A percentile compares a stretch with the other conserved stretches of the same genome.
These are phyloP conservation scores for Xylaria curta DNA, from an alignment of 495 filamentous ascomycete genomes.

Conservation along the genomic window DNA sequence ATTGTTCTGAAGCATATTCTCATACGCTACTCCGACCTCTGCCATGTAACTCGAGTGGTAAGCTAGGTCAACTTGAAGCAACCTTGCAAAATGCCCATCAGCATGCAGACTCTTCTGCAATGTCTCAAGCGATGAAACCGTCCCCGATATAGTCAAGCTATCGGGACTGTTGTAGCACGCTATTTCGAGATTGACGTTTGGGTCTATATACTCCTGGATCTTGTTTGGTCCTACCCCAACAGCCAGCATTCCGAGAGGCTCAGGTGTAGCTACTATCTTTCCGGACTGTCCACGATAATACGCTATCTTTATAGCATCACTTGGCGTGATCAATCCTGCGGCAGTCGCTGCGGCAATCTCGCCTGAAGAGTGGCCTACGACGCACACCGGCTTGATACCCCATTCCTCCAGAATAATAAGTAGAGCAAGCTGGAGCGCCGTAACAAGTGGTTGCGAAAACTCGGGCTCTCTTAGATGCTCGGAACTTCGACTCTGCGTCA, in stretches of 20 bases:
- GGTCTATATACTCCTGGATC: slow-evolving; percentile 40
- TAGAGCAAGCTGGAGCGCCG: slow-evolving; percentile 15
- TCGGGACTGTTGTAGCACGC: slow-evolving; percentile 61
- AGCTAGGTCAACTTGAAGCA: slow-evolving; percentile 60
- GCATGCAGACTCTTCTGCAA: slow-evolving; percentile 49
- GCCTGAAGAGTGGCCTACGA: slow-evolving; percentile 65
- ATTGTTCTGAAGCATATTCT: slow-evolving; percentile 10
- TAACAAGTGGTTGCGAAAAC: slow-evolving; percentile 11
- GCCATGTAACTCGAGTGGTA: slow-evolving; percentile 71
- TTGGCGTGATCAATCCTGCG: slow-evolving; percentile 41
- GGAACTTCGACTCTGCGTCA: not conserved
- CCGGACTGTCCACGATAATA: slow-evolving; percentile 54
- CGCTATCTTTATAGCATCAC: slow-evolving; percentile 55
- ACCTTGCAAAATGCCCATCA: slow-evolving; percentile 55
- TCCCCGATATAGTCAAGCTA: slow-evolving; percentile 64
- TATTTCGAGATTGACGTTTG: slow-evolving; percentile 36
- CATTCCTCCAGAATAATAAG: slow-evolving; percentile 45
- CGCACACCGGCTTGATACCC: slow-evolving; percentile 49
- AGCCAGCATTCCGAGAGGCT: slow-evolving; percentile 56
- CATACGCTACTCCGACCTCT: slow-evolving; percentile 47
- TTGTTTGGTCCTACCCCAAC: slow-evolving; percentile 48
- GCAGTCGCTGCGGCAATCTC: slow-evolving; percentile 61
- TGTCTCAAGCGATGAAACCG: slow-evolving; percentile 49
- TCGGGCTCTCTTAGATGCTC: not conserved
- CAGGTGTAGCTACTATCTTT: slow-evolving; percentile 9